These are phyloP conservation scores for Dryas octopetala DNA, from an alignment of 306 rosid species.

Conservation along the genomic window DNA sequence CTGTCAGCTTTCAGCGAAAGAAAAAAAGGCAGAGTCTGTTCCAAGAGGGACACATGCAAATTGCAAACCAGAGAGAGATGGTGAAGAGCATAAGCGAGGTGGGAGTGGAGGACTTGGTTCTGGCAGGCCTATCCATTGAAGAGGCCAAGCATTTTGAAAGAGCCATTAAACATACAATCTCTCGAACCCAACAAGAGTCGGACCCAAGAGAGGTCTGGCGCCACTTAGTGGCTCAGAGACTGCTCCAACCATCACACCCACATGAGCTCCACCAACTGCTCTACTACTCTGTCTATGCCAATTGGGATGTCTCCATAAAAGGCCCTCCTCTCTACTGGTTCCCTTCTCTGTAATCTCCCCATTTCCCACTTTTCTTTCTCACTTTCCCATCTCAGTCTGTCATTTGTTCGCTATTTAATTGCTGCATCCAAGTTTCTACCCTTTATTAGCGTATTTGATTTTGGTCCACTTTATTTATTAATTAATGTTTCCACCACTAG, in stretches of 20 bases:
- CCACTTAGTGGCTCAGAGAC: conserved; percentile 47
- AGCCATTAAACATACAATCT: conserved; percentile 24
- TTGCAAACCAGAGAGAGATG: conserved; percentile 22
- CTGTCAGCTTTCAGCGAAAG: no score
- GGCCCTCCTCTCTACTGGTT: conserved; percentile 75
- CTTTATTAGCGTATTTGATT: neutral
- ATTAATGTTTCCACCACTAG: no score
- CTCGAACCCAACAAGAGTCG: conserved; percentile 20
- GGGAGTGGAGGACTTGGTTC: conserved; percentile 45
- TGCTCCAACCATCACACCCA: conserved; percentile 63
- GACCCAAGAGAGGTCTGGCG: conserved; percentile 53
- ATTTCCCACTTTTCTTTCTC: neutral
- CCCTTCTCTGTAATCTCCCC: conserved; percentile 60
- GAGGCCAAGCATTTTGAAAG: conserved; percentile 47
- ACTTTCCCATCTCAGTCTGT: neutral
- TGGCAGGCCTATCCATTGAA: conserved; percentile 42
- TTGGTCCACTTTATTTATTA: no score
- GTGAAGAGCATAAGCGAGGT: conserved; percentile 44
- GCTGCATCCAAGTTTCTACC: neutral
- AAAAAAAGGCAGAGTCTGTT: no score
- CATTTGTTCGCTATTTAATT: neutral
- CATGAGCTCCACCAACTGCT: conserved; percentile 58
- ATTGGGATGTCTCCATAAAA: conserved; percentile 35
- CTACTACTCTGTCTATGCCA: conserved; percentile 50
- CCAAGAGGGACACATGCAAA: neutral